A percentile compares a stretch with the other conserved stretches of the same genome.
These are phyloP conservation scores for Aspergillus leporis DNA, from an alignment of 495 filamentous ascomycete species.

Conservation along the genomic window DNA sequence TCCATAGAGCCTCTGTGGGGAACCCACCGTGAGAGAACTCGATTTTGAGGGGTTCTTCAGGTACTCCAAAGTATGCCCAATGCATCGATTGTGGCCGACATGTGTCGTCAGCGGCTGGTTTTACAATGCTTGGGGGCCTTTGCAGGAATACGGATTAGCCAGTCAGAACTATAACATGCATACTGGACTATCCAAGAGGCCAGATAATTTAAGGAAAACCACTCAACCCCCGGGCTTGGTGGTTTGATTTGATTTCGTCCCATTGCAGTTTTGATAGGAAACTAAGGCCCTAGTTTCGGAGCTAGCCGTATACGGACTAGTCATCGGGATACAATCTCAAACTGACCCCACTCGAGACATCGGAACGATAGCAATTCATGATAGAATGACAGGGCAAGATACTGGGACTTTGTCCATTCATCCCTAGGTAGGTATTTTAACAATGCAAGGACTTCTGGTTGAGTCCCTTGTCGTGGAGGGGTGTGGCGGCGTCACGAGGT, in stretches of 20 bases:
- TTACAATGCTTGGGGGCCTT: not conserved
- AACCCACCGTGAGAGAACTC: too few relatives aligned
- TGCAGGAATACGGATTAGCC: not conserved
- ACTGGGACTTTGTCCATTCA: too few relatives aligned
- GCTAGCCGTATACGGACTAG: not conserved
- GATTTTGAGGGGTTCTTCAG: too few relatives aligned
- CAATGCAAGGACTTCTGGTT: not conserved
- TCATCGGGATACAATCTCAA: not conserved
- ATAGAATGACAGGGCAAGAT: not conserved
- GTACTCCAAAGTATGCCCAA: too few relatives aligned
- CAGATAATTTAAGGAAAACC: not conserved
- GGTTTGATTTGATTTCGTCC: not conserved
- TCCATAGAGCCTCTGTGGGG: too few relatives aligned
- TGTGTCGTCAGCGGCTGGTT: not conserved
- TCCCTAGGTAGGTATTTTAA: too few relatives aligned
- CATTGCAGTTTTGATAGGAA: conserved; percentile 2
- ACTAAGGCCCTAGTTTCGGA: not conserved
- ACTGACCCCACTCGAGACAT: not conserved
- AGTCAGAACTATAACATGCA: not conserved
- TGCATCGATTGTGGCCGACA: too few relatives aligned
- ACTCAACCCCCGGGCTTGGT: not conserved
- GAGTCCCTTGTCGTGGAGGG: not conserved
- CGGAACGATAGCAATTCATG: not conserved
- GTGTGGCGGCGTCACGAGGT: not conserved
- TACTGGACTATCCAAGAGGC: not conserved